Conservation (phyloP, 2,329 filamentous ascomycete species). For the Ophiostoma sp. region DNA sequence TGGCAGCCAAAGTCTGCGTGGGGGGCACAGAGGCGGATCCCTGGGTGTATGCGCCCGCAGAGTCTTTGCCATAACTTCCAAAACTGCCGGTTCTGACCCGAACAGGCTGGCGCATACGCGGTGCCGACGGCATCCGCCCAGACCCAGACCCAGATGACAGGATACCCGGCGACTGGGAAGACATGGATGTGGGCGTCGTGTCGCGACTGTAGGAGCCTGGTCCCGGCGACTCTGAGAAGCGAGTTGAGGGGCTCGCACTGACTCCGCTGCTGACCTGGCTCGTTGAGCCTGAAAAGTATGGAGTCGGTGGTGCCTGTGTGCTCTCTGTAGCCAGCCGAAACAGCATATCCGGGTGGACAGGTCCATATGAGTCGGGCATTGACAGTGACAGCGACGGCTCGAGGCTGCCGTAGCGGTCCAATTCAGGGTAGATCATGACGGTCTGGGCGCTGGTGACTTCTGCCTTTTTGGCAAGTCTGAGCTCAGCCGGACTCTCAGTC, state of each 20-base stretch:
- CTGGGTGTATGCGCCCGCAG: conserved; percentile 40
- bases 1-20: conserved; percentile 55
- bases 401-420: conserved; percentile 55
- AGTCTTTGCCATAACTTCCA: conserved; percentile 51
- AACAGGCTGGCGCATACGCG: conserved; percentile 50
- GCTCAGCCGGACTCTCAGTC: conserved; percentile 43
- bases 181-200: conserved; percentile 72
- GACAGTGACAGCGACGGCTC: conserved; percentile 34
- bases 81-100: conserved; percentile 53
- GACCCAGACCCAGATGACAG: conserved; percentile 37
- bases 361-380: conserved; percentile 30
- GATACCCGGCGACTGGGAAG: conserved; percentile 65
- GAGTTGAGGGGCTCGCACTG: conserved; percentile 68
- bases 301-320: conserved; percentile 57
- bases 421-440: conserved; percentile 52
- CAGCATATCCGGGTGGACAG: conserved; percentile 43
- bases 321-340: conserved; percentile 59
- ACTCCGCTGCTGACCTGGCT: conserved; percentile 54
- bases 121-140: conserved; percentile 39
- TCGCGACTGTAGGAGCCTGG: conserved; percentile 68
- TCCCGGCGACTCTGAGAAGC: conserved; percentile 66
- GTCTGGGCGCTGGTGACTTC: conserved; percentile 40
- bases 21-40: conserved; percentile 44
- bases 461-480: conserved; percentile 39
- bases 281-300: conserved; percentile 53